phyloP scores from a whole-genome alignment of 2,329 filamentous ascomycete genomes.

The Stromatinia cepivora region DNA sequence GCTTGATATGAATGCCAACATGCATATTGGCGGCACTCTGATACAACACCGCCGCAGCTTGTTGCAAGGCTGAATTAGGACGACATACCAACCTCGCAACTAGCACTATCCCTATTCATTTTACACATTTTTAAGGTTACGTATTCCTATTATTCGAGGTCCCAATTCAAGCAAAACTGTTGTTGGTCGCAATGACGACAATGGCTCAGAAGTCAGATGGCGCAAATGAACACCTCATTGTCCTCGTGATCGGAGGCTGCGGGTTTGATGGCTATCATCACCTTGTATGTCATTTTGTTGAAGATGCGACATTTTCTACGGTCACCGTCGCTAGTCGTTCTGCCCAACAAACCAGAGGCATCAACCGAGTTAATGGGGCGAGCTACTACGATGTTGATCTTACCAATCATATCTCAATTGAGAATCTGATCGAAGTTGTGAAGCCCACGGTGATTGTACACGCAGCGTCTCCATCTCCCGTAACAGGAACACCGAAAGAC shows the following conservation, averaged over 20 bases:
- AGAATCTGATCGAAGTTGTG: background rate
- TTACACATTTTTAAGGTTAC: background rate
- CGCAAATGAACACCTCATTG: background rate
- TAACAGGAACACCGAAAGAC: background rate
- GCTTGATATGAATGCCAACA: background rate
- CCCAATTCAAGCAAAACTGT: background rate
- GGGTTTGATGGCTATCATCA: constrained; percentile 11
- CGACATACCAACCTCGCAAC: background rate
- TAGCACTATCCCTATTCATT: background rate
- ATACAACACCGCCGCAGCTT: background rate
- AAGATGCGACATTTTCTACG: background rate
- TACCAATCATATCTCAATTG: background rate
- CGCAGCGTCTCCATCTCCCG: constrained; percentile 15
- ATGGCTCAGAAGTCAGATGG: no score
- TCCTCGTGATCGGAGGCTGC: constrained; percentile 5
- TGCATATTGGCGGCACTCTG: background rate
- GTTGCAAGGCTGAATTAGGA: background rate
- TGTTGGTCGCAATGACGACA: background rate
- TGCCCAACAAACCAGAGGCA: background rate
- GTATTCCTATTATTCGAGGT: background rate
- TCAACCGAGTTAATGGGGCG: background rate
- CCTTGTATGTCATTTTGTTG: constrained; percentile 6
- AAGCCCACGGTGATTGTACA: constrained; percentile 4
- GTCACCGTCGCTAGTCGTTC: constrained; percentile 9
- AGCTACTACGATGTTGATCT: constrained; percentile 14